phyloP scores from a whole-genome alignment of 1,284 basidiomycete species.

The Papiliotrema nemorosa region DNA sequence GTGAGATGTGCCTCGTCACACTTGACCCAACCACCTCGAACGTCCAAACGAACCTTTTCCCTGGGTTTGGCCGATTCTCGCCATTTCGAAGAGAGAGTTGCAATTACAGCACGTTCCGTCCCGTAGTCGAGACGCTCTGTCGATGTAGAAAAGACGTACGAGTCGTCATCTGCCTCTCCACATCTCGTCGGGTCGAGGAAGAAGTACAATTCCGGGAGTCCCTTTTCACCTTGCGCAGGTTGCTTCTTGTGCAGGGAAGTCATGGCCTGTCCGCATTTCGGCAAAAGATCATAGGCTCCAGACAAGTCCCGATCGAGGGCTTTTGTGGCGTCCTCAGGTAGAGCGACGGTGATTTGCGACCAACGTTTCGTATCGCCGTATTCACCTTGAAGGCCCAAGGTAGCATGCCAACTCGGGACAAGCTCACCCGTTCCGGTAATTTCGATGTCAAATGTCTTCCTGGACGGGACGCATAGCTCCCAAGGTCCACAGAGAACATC shows the following conservation, averaged over 20 bases:
- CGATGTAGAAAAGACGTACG: constrained; percentile 76
- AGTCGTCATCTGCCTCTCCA: constrained; percentile 66
- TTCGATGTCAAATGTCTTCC: constrained; percentile 57
- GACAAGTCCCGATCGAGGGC: constrained; percentile 75
- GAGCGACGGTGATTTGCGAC: constrained; percentile 62
- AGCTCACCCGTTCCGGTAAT: constrained; percentile 66
- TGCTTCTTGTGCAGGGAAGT: constrained; percentile 73
- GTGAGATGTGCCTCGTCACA: constrained; percentile 31
- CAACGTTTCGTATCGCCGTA: constrained; percentile 66
- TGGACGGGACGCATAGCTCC: constrained; percentile 75
- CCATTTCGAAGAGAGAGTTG: constrained; percentile 69
- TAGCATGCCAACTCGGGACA: constrained; percentile 79
- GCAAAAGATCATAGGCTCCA: constrained; percentile 72
- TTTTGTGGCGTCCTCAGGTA: constrained; percentile 54
- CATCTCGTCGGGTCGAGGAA: constrained; percentile 80
- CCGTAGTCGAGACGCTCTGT: constrained; percentile 74
- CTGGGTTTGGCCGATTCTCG: constrained; percentile 61
- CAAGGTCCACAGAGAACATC: constrained; percentile 67
- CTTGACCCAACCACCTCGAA: constrained; percentile 63
- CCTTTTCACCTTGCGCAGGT: constrained; percentile 49
- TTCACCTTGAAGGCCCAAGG: constrained; percentile 70
- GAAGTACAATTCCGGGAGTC: constrained; percentile 68
- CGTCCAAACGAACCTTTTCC: constrained; percentile 56
- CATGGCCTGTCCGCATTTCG: constrained; percentile 86
- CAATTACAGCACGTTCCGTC: constrained; percentile 70